Evolutionary conservation across 768 basidiomycete species (phyloP).

Genomic region (Collybia nuda): DNA sequence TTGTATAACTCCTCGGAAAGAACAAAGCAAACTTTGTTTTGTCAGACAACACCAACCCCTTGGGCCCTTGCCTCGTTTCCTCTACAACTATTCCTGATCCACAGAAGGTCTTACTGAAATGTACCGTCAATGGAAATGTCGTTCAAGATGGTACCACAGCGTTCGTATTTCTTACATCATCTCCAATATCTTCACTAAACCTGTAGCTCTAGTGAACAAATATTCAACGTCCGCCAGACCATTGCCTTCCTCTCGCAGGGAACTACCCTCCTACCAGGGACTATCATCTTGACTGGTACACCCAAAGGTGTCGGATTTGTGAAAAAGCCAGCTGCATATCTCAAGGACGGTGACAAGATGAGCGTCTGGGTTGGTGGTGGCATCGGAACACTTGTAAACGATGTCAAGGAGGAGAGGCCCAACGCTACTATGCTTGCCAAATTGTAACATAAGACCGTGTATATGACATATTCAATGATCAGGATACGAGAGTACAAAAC

Average conservation of each 20-base stretch:
- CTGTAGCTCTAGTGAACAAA: constrained; percentile 57
- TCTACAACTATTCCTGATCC: constrained; percentile 63
- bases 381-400: constrained; percentile 78
- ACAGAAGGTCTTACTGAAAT: constrained; percentile 60
- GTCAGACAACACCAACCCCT: constrained; percentile 66
- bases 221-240: constrained; percentile 78
- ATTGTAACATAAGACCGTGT: constrained; percentile 28
- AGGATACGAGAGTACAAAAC: too few relatives aligned
- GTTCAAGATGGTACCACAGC: constrained; percentile 80
- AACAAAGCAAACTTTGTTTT: not conserved
- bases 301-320: constrained; percentile 83
- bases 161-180: constrained; percentile 37
- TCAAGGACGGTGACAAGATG: constrained; percentile 75
- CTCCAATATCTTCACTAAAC: not conserved
- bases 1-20: not conserved
- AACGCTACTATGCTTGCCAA: constrained; percentile 27
- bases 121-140: constrained; percentile 61
- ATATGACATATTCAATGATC: not conserved
- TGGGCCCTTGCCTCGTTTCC: constrained; percentile 82
- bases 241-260: constrained; percentile 82
- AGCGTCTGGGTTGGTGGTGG: constrained; percentile 68
- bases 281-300: constrained; percentile 81
- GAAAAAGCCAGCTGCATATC: constrained; percentile 64
- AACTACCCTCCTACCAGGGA: constrained; percentile 79
- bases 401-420: constrained; percentile 66